Conservation (phyloP, 345 rosid species). For the Eutrema yunnanense region DNA sequence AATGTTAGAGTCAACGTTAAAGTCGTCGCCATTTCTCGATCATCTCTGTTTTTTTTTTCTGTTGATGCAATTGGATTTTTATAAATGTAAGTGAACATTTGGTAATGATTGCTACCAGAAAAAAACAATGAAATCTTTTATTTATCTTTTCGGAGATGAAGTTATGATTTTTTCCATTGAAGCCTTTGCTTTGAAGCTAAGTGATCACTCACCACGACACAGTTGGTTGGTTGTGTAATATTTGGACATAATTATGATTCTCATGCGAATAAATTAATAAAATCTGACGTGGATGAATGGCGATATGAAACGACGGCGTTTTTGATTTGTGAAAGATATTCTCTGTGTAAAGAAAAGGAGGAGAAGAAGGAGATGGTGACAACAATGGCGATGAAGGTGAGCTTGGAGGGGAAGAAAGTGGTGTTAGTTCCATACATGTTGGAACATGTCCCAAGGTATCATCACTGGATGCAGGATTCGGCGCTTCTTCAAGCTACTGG, state of each 20-base stretch:
- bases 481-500: conserved; percentile 77
- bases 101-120: conserved; percentile 6
- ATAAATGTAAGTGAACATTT: background rate
- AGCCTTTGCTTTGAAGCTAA: conserved; percentile 54
- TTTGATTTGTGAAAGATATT: background rate
- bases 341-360: background rate
- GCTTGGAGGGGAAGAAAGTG: conserved; percentile 74
- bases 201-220: conserved; percentile 22
- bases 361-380: background rate
- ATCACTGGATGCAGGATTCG: conserved; percentile 88
- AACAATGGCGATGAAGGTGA: conserved; percentile 39
- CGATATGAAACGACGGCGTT: background rate
- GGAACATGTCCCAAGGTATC: conserved; percentile 79
- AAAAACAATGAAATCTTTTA: background rate
- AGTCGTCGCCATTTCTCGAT: conserved; percentile 7
- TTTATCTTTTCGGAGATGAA: background rate
- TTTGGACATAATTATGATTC: conserved; percentile 6
- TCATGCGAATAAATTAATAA: background rate
- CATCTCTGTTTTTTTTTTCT: background rate
- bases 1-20: conserved; percentile 11
- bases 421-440: conserved; percentile 75
- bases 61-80: background rate
- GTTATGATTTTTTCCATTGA: conserved; percentile 11
- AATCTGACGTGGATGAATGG: conserved; percentile 11
- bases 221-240: conserved; percentile 32